phyloP scores from a whole-genome alignment of 768 basidiomycete genomes.

The Mycena vulgaris region DNA sequence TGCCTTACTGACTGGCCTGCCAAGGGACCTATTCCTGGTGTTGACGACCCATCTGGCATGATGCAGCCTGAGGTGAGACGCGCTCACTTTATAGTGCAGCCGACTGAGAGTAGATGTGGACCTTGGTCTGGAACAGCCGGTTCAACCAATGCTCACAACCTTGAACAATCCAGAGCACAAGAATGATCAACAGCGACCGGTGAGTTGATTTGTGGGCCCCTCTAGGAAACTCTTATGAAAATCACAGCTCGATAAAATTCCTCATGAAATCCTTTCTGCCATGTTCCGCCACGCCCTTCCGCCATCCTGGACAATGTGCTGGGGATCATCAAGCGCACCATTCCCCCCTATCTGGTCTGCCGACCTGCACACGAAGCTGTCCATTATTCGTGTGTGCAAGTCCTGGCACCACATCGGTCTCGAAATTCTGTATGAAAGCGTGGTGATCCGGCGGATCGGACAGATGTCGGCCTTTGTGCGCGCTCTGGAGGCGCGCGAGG shows the following conservation, averaged over 20 bases:
- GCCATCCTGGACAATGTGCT: conserved; percentile 41
- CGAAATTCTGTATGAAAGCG: conserved; percentile 44
- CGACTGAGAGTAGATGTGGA: no score
- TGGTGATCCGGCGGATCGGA: conserved; percentile 42
- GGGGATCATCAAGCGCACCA: conserved; percentile 32
- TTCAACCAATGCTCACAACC: no score
- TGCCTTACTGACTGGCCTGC: no score
- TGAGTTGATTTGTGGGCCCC: no score
- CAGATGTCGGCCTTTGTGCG: conserved; percentile 41
- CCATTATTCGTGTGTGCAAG: conserved; percentile 44
- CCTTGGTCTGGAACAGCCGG: no score
- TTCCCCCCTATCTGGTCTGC: conserved; percentile 42
- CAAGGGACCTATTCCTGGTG: no score
- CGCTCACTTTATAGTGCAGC: no score
- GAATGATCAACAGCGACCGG: no score
- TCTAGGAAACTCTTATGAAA: not conserved
- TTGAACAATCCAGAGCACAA: no score
- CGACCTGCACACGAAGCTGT: conserved; percentile 40
- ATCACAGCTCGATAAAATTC: not conserved
- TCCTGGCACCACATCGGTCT: conserved; percentile 44
- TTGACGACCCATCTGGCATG: no score
- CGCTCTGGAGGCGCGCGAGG: not conserved
- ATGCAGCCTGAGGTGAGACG: no score
- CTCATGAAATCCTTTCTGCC: conserved; percentile 40
- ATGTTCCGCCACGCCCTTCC: conserved; percentile 46